Percentiles rank a stretch among this genome's conserved stretches.
Evolutionary conservation across 192 early-diverging fungal species (phyloP).

Genomic region (Rhizophagus clarus): DNA sequence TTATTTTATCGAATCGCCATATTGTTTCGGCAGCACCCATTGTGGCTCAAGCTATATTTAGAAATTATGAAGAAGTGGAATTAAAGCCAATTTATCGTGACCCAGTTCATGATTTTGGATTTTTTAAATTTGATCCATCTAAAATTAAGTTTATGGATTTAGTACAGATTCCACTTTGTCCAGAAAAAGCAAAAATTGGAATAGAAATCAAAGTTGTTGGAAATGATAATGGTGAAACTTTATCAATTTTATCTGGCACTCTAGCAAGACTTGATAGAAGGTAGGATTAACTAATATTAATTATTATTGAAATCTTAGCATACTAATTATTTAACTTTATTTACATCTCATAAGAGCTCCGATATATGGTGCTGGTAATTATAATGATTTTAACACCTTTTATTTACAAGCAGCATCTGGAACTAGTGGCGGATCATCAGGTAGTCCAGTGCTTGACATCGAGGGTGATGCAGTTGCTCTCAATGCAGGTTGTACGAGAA

Average conservation of each 20-base stretch:
- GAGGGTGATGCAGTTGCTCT: constrained; percentile 75
- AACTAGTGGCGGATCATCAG: constrained; percentile 76
- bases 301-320: background rate
- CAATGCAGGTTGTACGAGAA: constrained; percentile 64
- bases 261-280: constrained; percentile 72
- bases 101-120: constrained; percentile 85
- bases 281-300: constrained; percentile 17
- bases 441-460: constrained; percentile 77
- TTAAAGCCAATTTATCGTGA: constrained; percentile 75
- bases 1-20: constrained; percentile 79
- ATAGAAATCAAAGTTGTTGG: constrained; percentile 78
- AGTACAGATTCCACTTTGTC: constrained; percentile 66
- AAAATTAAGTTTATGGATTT: constrained; percentile 72
- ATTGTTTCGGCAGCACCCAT: constrained; percentile 75
- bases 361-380: constrained; percentile 65
- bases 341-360: constrained; percentile 51
- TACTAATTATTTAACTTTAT: background rate
- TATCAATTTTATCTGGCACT: constrained; percentile 74
- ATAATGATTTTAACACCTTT: constrained; percentile 84
- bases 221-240: constrained; percentile 78
- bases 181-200: constrained; percentile 70
- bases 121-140: constrained; percentile 71
- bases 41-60: constrained; percentile 69
- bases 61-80: constrained; percentile 76
- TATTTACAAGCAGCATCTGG: constrained; percentile 77